These are phyloP conservation scores for Chytriomyces confervae DNA, from an alignment of 192 early-diverging fungal species.

Conservation along the genomic window DNA sequence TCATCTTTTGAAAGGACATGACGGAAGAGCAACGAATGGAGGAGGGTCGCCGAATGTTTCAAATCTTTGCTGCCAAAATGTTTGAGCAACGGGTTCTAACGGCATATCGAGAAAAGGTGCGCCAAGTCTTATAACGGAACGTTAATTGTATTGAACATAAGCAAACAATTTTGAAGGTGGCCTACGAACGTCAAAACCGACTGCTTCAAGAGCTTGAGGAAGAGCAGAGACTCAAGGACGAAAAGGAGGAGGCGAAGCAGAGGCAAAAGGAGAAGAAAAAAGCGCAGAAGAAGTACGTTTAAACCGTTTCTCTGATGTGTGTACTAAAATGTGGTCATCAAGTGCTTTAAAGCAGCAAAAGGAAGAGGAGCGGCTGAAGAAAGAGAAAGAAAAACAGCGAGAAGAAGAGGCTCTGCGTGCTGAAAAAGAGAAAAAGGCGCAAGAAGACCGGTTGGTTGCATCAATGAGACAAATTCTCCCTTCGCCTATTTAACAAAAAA, in stretches of 20 bases:
- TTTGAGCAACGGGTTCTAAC: slow-evolving; percentile 95
- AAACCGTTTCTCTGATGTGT: slow-evolving; percentile 7
- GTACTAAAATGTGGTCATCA: slow-evolving; percentile 13
- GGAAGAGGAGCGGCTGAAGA: slow-evolving; percentile 69
- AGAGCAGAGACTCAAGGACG: slow-evolving; percentile 64
- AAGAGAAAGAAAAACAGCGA: slow-evolving; percentile 67
- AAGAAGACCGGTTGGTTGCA: slow-evolving; percentile 42
- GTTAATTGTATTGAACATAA: not conserved
- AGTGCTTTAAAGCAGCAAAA: slow-evolving; percentile 74
- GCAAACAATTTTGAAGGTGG: slow-evolving; percentile 46
- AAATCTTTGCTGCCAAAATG: slow-evolving; percentile 94
- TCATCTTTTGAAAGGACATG: slow-evolving; percentile 62
- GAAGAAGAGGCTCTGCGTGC: slow-evolving; percentile 50
- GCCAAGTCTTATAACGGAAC: not conserved
- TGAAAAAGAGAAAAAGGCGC: slow-evolving; percentile 49
- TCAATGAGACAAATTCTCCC: slow-evolving; percentile 16
- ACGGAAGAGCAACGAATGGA: slow-evolving; percentile 90
- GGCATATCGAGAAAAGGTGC: slow-evolving; percentile 91
- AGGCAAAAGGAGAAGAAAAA: slow-evolving; percentile 62
- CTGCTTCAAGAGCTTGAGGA: slow-evolving; percentile 88
- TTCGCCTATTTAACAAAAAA: slow-evolving; percentile 24
- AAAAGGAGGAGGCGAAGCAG: slow-evolving; percentile 49
- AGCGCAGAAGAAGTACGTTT: slow-evolving; percentile 64
- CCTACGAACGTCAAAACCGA: slow-evolving; percentile 83
- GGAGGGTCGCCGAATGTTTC: slow-evolving; percentile 91